Conservation (phyloP, 345 rosid species). For the Eucalyptus polybractea region DNA sequence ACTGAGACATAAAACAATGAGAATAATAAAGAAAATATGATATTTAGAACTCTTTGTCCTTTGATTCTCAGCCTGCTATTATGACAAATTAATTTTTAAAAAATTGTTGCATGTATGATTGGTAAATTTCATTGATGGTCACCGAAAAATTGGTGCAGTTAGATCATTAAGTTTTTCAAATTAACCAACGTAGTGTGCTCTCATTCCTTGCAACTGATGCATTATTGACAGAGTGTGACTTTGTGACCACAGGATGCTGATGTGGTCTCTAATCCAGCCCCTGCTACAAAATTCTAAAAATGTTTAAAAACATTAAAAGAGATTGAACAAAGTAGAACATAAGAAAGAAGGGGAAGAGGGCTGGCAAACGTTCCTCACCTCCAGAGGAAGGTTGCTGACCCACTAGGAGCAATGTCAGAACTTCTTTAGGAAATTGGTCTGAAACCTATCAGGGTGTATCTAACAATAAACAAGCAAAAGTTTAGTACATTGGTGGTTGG, state of each 20-base stretch:
- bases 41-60: neutral
- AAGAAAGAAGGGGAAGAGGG: neutral
- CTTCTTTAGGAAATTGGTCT: neutral
- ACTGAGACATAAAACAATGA: neutral
- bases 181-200: neutral
- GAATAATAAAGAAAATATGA: neutral
- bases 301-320: neutral
- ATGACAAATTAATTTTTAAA: neutral
- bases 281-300: neutral
- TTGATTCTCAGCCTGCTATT: neutral
- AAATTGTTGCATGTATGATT: neutral
- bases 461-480: neutral
- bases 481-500: neutral
- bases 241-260: neutral
- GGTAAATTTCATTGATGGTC: neutral
- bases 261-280: neutral
- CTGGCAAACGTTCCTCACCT: neutral
- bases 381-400: neutral
- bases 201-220: neutral
- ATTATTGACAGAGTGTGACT: neutral
- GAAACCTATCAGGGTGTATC: neutral
- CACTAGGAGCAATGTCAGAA: neutral
- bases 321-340: neutral
- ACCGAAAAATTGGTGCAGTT: neutral
- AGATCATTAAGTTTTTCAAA: neutral